phyloP scores from a whole-genome alignment of 768 basidiomycete species.

The Hemileccinum rubropunctum region DNA sequence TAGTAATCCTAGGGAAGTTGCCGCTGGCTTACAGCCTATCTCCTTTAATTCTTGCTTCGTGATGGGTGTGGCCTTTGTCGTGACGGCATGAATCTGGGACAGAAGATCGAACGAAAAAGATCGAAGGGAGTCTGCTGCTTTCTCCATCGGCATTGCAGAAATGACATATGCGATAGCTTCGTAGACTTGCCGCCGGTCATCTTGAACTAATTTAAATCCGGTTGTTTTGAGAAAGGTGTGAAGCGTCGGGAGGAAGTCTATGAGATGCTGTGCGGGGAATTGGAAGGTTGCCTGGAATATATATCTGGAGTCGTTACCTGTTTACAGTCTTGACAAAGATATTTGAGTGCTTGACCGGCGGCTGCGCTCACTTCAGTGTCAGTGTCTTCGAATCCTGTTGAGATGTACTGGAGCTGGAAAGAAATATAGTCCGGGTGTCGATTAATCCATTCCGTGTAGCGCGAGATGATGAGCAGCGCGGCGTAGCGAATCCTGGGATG shows the following conservation, averaged over 20 bases:
- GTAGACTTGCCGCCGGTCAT: slow-evolving; percentile 89
- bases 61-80: slow-evolving; percentile 49
- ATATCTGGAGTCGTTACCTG: slow-evolving; percentile 43
- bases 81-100: slow-evolving; percentile 64
- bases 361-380: slow-evolving; percentile 87
- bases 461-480: slow-evolving; percentile 88
- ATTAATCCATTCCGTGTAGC: slow-evolving; percentile 97
- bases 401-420: slow-evolving; percentile 87
- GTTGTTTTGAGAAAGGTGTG: slow-evolving; percentile 83
- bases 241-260: slow-evolving; percentile 87
- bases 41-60: slow-evolving; percentile 71
- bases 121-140: slow-evolving; percentile 81
- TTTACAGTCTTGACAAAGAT: slow-evolving; percentile 96
- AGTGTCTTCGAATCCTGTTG: slow-evolving; percentile 81
- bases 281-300: slow-evolving; percentile 5
- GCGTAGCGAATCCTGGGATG: slow-evolving; percentile 95
- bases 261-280: slow-evolving; percentile 61
- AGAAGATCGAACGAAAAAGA: slow-evolving; percentile 87
- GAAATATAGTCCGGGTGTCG: slow-evolving; percentile 83
- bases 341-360: slow-evolving; percentile 94
- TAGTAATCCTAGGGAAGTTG: background rate
- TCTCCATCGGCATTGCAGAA: slow-evolving; percentile 87
- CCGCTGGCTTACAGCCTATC: slow-evolving; percentile 57
- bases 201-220: slow-evolving; percentile 76
- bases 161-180: slow-evolving; percentile 97